These are phyloP conservation scores for Ustilago bromivora DNA, from an alignment of 1,284 basidiomycete species.

Conservation along the genomic window DNA sequence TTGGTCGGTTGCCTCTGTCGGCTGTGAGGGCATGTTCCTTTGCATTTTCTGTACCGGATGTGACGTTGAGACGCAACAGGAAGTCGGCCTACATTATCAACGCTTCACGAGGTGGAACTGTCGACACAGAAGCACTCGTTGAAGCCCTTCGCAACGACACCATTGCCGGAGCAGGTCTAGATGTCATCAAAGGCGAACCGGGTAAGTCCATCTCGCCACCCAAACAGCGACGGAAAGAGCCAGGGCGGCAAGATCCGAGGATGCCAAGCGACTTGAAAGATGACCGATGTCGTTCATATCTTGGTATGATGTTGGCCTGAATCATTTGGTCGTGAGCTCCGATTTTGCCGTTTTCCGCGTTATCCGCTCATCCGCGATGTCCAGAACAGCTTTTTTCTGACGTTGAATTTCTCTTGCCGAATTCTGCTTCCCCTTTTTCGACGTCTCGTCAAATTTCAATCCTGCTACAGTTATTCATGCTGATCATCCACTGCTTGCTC, in stretches of 20 bases:
- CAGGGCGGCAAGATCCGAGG: constrained; percentile 30
- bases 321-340: not conserved
- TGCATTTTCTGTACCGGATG: not conserved
- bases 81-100: constrained; percentile 58
- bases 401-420: constrained; percentile 6
- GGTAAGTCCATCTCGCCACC: constrained; percentile 49
- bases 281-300: not conserved
- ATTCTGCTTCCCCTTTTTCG: not conserved
- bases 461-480: constrained; percentile 72
- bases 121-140: constrained; percentile 85
- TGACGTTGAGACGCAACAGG: constrained; percentile 18
- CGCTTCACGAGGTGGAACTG: constrained; percentile 74
- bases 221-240: constrained; percentile 13
- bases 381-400: not conserved
- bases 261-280: not conserved
- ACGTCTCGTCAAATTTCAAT: not conserved
- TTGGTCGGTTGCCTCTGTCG: not conserved
- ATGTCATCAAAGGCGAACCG: constrained; percentile 94
- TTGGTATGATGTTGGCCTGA: not conserved
- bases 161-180: constrained; percentile 91
- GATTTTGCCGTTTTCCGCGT: constrained; percentile 18
- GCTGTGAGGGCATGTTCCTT: not conserved
- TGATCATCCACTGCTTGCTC: constrained; percentile 80
- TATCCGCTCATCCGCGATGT: constrained; percentile 6
- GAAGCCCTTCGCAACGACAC: constrained; percentile 80